A percentile compares a stretch with the other conserved stretches of the same genome.
phyloP scores from a whole-genome alignment of 441 rosid genomes.

The Populus hybrid region DNA sequence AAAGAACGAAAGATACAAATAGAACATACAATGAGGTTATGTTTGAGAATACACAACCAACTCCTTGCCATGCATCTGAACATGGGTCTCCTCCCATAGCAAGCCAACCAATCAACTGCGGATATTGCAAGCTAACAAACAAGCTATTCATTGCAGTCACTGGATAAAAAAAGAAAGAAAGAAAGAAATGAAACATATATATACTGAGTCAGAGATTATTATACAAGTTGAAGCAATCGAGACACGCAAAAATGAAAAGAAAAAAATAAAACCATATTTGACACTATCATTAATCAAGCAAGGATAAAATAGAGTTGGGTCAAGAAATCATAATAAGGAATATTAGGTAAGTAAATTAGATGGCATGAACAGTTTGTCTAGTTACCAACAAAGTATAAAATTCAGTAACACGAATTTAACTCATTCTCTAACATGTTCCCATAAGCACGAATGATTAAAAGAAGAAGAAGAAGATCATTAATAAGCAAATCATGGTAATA shows the following conservation, averaged over 20 bases:
- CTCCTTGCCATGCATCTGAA: constrained; percentile 83
- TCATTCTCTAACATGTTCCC: not conserved
- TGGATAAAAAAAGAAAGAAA: constrained; percentile 23
- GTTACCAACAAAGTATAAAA: not conserved
- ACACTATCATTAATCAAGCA: not conserved
- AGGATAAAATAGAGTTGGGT: not conserved
- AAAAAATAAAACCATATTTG: too few relatives aligned
- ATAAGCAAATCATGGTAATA: not conserved
- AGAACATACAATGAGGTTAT: constrained; percentile 64
- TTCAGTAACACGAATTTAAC: not conserved
- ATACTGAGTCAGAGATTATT: not conserved
- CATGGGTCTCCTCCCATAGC: constrained; percentile 96
- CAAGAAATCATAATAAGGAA: not conserved
- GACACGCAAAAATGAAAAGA: not conserved
- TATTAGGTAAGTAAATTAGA: not conserved
- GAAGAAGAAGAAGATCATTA: too few relatives aligned
- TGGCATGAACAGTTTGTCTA: not conserved
- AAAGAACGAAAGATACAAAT: constrained; percentile 1
- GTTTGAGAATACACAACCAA: constrained; percentile 66
- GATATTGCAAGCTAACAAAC: constrained; percentile 54
- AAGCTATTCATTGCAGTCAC: constrained; percentile 72
- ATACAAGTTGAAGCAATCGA: not conserved
- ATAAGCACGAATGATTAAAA: not conserved
- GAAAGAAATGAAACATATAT: too few relatives aligned
- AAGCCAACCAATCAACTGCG: constrained; percentile 66